Conservation (phyloP, 2,329 filamentous ascomycete genomes). For the Nigrograna mackinnonii region DNA sequence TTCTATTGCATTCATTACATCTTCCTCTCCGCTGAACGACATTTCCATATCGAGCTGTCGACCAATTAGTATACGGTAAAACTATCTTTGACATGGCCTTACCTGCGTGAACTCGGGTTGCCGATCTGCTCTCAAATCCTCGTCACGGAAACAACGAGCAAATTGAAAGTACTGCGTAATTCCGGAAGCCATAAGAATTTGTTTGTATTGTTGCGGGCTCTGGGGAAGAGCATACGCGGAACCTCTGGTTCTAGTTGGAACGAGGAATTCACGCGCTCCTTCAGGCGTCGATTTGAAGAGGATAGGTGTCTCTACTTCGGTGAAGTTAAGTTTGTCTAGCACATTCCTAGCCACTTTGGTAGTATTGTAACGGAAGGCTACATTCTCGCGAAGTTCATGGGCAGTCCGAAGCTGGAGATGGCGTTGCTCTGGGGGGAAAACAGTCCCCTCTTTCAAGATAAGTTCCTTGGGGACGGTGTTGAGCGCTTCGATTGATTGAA, state of each 20-base stretch:
- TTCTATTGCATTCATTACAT: conserved; percentile 68
- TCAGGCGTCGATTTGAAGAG: conserved; percentile 98
- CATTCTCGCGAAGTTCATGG: conserved; percentile 64
- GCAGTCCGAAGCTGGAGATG: conserved; percentile 87
- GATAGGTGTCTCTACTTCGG: conserved; percentile 87
- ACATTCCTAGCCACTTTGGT: conserved; percentile 57
- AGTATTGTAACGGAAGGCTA: conserved; percentile 70
- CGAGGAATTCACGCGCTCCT: conserved; percentile 90
- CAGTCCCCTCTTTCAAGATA: conserved; percentile 73
- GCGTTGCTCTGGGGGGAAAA: conserved; percentile 74
- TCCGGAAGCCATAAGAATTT: conserved; percentile 92
- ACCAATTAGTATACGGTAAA: not conserved
- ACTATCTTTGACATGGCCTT: conserved; percentile 11
- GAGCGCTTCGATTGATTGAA: conserved; percentile 67
- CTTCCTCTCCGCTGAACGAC: conserved; percentile 74
- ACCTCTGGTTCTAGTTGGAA: conserved; percentile 78
- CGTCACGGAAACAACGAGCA: conserved; percentile 92
- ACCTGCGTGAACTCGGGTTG: conserved; percentile 97
- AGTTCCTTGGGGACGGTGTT: conserved; percentile 77
- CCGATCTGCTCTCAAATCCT: conserved; percentile 87
- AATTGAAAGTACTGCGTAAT: conserved; percentile 86
- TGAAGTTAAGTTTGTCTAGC: conserved; percentile 62
- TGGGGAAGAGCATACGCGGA: conserved; percentile 90
- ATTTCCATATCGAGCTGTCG: conserved; percentile 86
- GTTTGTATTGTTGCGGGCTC: conserved; percentile 98